Evolutionary conservation across 1,139 yeast genomes (phyloP).

Genomic region (Debaryomyces sp.): DNA sequence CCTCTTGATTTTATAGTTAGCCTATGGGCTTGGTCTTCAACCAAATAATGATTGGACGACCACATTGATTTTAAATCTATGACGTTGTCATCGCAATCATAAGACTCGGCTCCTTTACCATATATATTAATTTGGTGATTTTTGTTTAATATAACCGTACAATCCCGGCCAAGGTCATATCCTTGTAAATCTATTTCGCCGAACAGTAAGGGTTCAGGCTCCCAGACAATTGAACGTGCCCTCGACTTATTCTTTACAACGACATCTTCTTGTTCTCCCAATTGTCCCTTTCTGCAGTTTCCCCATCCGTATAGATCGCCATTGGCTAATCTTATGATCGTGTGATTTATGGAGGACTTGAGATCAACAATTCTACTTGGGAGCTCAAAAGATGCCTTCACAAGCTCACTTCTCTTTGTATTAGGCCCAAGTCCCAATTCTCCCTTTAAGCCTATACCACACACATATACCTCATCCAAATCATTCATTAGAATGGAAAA

Average conservation of each 20-base stretch:
- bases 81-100: constrained; percentile 2
- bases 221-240: constrained; percentile 26
- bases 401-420: constrained; percentile 16
- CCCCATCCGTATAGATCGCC: constrained; percentile 80
- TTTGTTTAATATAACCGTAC: constrained; percentile 28
- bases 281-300: constrained; percentile 72
- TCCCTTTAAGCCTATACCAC: constrained; percentile 72
- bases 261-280: constrained; percentile 33
- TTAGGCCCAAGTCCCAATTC: constrained; percentile 66
- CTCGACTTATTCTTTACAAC: constrained; percentile 10
- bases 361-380: constrained; percentile 26
- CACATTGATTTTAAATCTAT: constrained; percentile 61
- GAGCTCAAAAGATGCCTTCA: constrained; percentile 17
- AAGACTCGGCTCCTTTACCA: constrained; percentile 19
- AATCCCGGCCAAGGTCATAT: constrained; percentile 50
- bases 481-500: constrained; percentile 56
- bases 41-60: constrained; percentile 68
- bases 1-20: constrained; percentile 55
- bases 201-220: constrained; percentile 28
- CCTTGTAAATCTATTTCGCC: constrained; percentile 12
- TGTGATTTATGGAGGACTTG: constrained; percentile 58
- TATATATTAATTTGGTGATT: constrained; percentile 12
- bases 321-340: constrained; percentile 44
- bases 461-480: constrained; percentile 44
- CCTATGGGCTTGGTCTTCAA: constrained; percentile 6